Evolutionary conservation across 495 filamentous ascomycete species (phyloP).

Genomic region (Penicillium dipodomyicola): DNA sequence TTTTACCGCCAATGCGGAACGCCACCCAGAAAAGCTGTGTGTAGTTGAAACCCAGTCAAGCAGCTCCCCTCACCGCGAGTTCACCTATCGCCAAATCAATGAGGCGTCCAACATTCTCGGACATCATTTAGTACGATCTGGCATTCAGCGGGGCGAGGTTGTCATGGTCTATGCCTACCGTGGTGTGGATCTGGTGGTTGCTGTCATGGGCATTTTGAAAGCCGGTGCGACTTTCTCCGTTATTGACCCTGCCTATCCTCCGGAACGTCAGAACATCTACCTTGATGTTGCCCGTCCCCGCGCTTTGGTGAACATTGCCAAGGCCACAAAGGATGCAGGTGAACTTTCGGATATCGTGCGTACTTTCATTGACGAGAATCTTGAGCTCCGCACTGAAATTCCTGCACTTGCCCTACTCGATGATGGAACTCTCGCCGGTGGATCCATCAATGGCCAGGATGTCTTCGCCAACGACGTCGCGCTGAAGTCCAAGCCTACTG

Average conservation of each 20-base stretch:
- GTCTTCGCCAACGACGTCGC: slow-evolving; percentile 55
- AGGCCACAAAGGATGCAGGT: slow-evolving; percentile 74
- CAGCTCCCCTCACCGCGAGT: slow-evolving; percentile 58
- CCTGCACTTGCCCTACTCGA: slow-evolving; percentile 72
- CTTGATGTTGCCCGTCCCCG: slow-evolving; percentile 83
- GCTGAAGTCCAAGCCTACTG: slow-evolving; percentile 57
- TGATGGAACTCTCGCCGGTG: slow-evolving; percentile 72
- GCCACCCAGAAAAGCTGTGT: slow-evolving; percentile 73
- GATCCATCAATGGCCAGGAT: slow-evolving; percentile 62
- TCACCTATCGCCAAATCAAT: slow-evolving; percentile 87
- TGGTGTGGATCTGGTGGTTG: slow-evolving; percentile 50
- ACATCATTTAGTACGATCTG: slow-evolving; percentile 70
- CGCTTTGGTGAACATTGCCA: slow-evolving; percentile 76
- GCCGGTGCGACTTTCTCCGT: slow-evolving; percentile 55
- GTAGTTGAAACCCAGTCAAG: slow-evolving; percentile 77
- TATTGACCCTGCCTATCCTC: slow-evolving; percentile 86
- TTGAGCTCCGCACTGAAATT: slow-evolving; percentile 71
- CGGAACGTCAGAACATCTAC: slow-evolving; percentile 84
- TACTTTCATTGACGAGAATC: slow-evolving; percentile 68
- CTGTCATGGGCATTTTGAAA: slow-evolving; percentile 57
- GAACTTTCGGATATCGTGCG: slow-evolving; percentile 66
- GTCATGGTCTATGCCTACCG: slow-evolving; percentile 92
- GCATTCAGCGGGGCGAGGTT: slow-evolving; percentile 77
- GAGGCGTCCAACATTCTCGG: slow-evolving; percentile 79
- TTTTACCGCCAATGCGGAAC: slow-evolving; percentile 67